Percentiles rank a stretch among this genome's conserved stretches.
Evolutionary conservation across 129 eudicot genomes (phyloP).

Genomic region (Pseudognaphalium luteoalbum): DNA sequence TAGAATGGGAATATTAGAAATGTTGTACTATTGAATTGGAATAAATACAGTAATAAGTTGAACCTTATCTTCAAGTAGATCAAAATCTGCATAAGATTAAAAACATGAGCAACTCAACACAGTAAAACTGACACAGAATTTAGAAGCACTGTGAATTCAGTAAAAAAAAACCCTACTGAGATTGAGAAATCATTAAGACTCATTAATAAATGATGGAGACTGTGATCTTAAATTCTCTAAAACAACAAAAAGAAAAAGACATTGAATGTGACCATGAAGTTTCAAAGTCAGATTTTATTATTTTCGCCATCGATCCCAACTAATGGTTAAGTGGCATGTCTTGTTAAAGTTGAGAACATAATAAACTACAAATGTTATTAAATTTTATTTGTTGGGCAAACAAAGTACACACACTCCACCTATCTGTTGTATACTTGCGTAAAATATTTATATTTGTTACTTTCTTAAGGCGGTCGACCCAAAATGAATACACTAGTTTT

Average conservation of each 20-base stretch:
- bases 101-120: neutral
- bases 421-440: no score
- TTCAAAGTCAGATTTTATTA: neutral
- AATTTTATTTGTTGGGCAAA: neutral
- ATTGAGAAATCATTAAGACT: conserved; percentile 9
- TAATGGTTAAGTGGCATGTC: neutral
- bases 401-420: no score
- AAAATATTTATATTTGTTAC: no score
- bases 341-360: neutral
- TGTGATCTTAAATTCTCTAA: conserved; percentile 19
- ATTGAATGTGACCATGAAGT: conserved; percentile 14
- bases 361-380: neutral
- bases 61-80: conserved; percentile 14
- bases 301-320: neutral
- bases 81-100: conserved; percentile 6
- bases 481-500: no score
- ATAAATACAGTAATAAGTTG: conserved; percentile 1
- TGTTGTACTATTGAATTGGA: neutral
- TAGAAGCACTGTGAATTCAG: conserved; percentile 7
- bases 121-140: conserved; percentile 13
- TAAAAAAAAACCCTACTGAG: neutral
- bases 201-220: neutral
- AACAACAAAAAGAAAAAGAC: conserved; percentile 7
- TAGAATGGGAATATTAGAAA: no score
- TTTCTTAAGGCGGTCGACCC: no score